Evolutionary conservation across 306 rosid species (phyloP).

Genomic region (Glycine soja): DNA sequence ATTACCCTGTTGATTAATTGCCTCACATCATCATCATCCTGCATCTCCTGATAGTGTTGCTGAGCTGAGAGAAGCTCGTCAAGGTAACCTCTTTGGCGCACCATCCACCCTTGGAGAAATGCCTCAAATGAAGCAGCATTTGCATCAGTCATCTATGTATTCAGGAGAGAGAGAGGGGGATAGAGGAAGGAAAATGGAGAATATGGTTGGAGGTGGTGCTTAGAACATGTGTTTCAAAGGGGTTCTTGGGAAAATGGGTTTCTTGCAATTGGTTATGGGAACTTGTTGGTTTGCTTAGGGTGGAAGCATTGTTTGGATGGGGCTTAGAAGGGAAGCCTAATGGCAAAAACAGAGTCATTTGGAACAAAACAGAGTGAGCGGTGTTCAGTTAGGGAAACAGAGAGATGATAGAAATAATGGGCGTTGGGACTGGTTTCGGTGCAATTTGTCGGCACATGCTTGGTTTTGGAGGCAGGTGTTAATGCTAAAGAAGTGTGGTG

Average conservation of each 20-base stretch:
- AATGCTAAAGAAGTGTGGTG: not conserved
- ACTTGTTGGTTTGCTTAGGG: conserved; percentile 43
- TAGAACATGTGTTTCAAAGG: not conserved
- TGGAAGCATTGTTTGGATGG: conserved; percentile 45
- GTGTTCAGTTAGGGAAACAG: conserved; percentile 34
- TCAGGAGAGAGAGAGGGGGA: not conserved
- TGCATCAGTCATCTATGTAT: conserved; percentile 48
- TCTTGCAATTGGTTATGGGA: conserved; percentile 34
- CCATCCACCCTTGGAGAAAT: conserved; percentile 71
- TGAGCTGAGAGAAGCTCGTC: conserved; percentile 63
- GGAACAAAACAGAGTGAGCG: conserved; percentile 42
- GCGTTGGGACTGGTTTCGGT: conserved; percentile 53
- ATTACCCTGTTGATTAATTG: conserved; percentile 59
- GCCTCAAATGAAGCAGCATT: conserved; percentile 55
- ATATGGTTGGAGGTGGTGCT: not conserved
- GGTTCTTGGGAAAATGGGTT: conserved; percentile 5
- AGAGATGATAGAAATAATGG: conserved; percentile 20
- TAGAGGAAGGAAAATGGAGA: not conserved
- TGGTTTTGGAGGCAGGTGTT: conserved; percentile 7
- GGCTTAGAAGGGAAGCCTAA: conserved; percentile 45
- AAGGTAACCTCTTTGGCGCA: conserved; percentile 63
- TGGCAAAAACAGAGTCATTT: conserved; percentile 46
- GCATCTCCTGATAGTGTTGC: conserved; percentile 18
- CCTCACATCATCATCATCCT: conserved; percentile 41
- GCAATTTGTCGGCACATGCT: conserved; percentile 58